These are phyloP conservation scores for Colletotrichum siamense DNA, from an alignment of 2,329 filamentous ascomycete species.

Conservation along the genomic window DNA sequence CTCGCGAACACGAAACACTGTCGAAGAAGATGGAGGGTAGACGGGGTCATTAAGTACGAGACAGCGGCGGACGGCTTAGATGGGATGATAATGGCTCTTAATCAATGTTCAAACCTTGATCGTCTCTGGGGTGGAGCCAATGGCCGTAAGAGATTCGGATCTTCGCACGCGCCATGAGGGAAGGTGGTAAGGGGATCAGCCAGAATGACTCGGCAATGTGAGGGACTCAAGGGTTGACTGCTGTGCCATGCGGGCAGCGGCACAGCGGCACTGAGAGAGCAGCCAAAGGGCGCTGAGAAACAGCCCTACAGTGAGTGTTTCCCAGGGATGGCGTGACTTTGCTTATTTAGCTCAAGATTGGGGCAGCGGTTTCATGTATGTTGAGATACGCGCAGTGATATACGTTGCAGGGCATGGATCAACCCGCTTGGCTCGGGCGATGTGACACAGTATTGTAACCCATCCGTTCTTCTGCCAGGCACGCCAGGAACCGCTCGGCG, in stretches of 20 bases:
- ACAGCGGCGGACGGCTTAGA: background rate
- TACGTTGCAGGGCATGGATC: slow-evolving; percentile 3
- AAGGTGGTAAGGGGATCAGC: background rate
- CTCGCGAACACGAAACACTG: background rate
- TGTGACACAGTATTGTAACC: slow-evolving; percentile 14
- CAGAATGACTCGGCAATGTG: slow-evolving; percentile 2
- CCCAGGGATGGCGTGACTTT: slow-evolving; percentile 14
- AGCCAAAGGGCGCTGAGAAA: background rate
- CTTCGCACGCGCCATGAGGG: background rate
- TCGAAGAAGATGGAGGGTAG: background rate
- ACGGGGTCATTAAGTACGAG: background rate
- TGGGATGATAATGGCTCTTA: background rate
- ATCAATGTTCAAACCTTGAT: slow-evolving; percentile 9
- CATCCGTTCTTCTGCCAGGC: background rate
- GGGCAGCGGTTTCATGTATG: slow-evolving; percentile 9
- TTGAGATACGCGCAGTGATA: background rate
- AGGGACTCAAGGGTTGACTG: background rate
- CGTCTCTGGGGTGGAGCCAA: slow-evolving; percentile 19
- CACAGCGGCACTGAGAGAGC: background rate
- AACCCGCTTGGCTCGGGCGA: background rate
- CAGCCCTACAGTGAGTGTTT: background rate
- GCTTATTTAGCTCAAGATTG: slow-evolving; percentile 5
- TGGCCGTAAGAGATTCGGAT: slow-evolving; percentile 16
- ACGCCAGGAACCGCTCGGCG: background rate
- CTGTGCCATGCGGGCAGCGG: background rate